Percentiles rank a stretch among this genome's conserved stretches.
These are phyloP conservation scores for Ascodesmis nigricans DNA, from an alignment of 495 filamentous ascomycete species.

Conservation along the genomic window DNA sequence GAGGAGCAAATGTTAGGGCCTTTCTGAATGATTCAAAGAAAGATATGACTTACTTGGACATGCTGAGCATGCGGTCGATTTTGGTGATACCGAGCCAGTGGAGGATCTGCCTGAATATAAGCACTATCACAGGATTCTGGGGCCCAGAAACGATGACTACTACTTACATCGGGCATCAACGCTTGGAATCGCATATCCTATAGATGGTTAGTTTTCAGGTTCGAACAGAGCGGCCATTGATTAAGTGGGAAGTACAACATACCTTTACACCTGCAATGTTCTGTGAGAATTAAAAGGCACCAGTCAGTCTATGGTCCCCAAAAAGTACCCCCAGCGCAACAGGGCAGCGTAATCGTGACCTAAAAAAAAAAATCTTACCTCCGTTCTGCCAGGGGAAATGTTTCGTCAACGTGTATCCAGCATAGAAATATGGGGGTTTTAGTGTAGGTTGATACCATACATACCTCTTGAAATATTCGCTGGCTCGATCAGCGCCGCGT, in stretches of 20 bases:
- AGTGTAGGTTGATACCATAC: too few relatives aligned
- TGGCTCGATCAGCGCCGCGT: conserved; percentile 65
- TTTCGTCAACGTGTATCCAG: too few relatives aligned
- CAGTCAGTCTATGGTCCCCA: too few relatives aligned
- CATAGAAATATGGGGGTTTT: too few relatives aligned
- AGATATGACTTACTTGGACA: conserved; percentile 57
- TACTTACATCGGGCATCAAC: conserved; percentile 65
- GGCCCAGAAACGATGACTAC: conserved; percentile 4
- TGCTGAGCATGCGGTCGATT: conserved; percentile 95
- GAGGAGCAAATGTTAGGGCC: conserved; percentile 4
- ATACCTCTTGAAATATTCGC: conserved; percentile 79
- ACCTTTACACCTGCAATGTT: conserved; percentile 87
- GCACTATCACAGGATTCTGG: neutral
- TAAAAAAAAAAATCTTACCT: too few relatives aligned
- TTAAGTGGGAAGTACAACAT: too few relatives aligned
- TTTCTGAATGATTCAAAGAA: conserved; percentile 12
- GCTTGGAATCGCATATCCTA: conserved; percentile 94
- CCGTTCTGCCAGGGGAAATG: too few relatives aligned
- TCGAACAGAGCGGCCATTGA: too few relatives aligned
- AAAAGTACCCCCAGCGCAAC: too few relatives aligned
- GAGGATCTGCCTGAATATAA: conserved; percentile 35
- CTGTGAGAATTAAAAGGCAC: conserved; percentile 15
- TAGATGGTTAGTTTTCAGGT: conserved; percentile 11
- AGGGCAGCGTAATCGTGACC: too few relatives aligned
- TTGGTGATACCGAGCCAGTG: conserved; percentile 98